Conservation (phyloP, 495 filamentous ascomycete genomes). For the Neurospora cerealis region DNA sequence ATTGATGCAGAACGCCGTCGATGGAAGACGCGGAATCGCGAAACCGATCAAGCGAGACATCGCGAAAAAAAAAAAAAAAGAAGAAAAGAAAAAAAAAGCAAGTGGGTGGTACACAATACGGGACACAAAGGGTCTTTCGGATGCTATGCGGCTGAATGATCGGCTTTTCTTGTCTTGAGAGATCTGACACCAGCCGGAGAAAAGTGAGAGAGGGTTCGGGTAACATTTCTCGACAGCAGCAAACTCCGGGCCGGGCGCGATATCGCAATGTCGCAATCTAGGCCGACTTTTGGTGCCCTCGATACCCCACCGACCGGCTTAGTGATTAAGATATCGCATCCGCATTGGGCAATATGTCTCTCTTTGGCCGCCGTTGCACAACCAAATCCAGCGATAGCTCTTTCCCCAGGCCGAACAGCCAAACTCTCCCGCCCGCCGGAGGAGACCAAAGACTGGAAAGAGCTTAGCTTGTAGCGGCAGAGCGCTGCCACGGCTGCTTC, state of each 20-base stretch:
- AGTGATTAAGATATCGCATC: neutral
- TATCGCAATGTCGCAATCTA: neutral
- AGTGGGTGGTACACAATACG: neutral
- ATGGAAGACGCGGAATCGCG: neutral
- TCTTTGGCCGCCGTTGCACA: neutral
- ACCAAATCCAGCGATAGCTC: neutral
- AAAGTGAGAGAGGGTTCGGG: neutral
- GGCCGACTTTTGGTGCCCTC: neutral
- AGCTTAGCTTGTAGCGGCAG: neutral
- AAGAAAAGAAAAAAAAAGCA: neutral
- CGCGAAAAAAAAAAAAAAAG: neutral
- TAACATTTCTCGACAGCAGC: neutral
- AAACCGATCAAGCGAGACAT: neutral
- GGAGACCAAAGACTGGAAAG: neutral
- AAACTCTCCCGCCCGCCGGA: neutral
- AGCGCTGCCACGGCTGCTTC: neutral
- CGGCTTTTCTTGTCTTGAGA: neutral
- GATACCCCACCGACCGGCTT: neutral
- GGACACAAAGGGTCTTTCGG: neutral
- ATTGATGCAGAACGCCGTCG: neutral
- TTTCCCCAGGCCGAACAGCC: neutral
- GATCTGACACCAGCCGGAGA: neutral
- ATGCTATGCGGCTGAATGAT: neutral
- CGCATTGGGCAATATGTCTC: neutral
- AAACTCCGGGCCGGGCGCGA: neutral